phyloP scores from a whole-genome alignment of 2,329 filamentous ascomycete species.

The Penicillium sp. region DNA sequence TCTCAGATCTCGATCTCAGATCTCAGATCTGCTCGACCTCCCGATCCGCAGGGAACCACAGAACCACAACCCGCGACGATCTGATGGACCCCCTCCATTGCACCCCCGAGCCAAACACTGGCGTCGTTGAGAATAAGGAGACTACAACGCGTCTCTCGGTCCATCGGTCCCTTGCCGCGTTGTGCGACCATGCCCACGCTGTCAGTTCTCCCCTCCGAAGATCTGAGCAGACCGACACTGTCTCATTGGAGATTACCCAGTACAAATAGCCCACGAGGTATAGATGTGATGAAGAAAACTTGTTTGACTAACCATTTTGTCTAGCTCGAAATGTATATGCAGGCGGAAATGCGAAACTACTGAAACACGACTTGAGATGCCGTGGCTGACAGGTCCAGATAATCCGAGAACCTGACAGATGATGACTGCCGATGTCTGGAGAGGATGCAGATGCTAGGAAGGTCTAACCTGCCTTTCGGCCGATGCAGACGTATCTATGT shows the following conservation, averaged over 20 bases:
- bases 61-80: constrained; percentile 4
- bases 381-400: background rate
- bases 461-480: constrained; percentile 29
- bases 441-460: background rate
- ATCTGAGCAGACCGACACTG: background rate
- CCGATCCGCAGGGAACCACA: constrained; percentile 8
- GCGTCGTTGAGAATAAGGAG: background rate
- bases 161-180: background rate
- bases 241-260: background rate
- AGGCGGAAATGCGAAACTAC: constrained; percentile 8
- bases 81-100: background rate
- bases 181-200: constrained; percentile 4
- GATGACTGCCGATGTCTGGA: background rate
- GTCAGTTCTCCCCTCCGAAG: background rate
- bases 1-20: no score
- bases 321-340: constrained; percentile 16
- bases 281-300: constrained; percentile 6
- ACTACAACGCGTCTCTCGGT: background rate
- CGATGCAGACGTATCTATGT: constrained; percentile 41
- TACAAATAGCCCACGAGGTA: background rate
- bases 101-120: background rate
- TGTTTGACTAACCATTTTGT: constrained; percentile 18
- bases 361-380: background rate
- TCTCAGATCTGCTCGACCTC: constrained; percentile 4
- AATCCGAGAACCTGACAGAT: background rate